Conservation (phyloP, 257 asterid genomes). For the Striga asiatica region DNA sequence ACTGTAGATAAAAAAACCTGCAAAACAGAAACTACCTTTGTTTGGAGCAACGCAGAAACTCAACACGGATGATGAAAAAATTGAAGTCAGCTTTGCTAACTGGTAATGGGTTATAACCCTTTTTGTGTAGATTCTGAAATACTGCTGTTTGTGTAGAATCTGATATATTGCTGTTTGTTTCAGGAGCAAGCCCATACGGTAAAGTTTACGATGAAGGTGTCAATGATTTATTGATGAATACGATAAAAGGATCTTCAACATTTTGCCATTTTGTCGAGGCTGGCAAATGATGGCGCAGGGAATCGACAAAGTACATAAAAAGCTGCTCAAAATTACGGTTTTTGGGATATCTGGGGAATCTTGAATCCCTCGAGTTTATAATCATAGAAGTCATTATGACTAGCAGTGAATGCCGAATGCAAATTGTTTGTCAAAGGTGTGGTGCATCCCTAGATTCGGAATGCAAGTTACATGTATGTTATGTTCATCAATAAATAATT, state of each 20-base stretch:
- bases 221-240: background rate
- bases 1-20: slow-evolving; percentile 24
- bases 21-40: slow-evolving; percentile 19
- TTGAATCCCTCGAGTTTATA: slow-evolving; percentile 1
- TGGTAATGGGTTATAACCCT: slow-evolving; percentile 19
- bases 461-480: slow-evolving; percentile 14
- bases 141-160: background rate
- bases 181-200: slow-evolving; percentile 26
- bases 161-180: background rate
- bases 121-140: background rate
- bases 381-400: slow-evolving; percentile 17
- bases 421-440: no score
- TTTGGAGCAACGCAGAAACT: slow-evolving; percentile 22
- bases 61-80: slow-evolving; percentile 8
- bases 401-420: slow-evolving; percentile 19
- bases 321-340: background rate
- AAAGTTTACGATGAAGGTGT: background rate
- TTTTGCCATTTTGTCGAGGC: slow-evolving; percentile 16
- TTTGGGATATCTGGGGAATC: slow-evolving; percentile 9
- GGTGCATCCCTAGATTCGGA: slow-evolving; percentile 8
- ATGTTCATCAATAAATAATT: slow-evolving; percentile 12
- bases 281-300: slow-evolving; percentile 9
- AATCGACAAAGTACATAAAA: slow-evolving; percentile 14
- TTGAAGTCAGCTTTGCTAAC: slow-evolving; percentile 15
- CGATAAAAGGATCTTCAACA: slow-evolving; percentile 5